A percentile compares a stretch with the other conserved stretches of the same genome.
Conservation (phyloP, 192 early-diverging fungal species). For the Coemansia sp. region DNA sequence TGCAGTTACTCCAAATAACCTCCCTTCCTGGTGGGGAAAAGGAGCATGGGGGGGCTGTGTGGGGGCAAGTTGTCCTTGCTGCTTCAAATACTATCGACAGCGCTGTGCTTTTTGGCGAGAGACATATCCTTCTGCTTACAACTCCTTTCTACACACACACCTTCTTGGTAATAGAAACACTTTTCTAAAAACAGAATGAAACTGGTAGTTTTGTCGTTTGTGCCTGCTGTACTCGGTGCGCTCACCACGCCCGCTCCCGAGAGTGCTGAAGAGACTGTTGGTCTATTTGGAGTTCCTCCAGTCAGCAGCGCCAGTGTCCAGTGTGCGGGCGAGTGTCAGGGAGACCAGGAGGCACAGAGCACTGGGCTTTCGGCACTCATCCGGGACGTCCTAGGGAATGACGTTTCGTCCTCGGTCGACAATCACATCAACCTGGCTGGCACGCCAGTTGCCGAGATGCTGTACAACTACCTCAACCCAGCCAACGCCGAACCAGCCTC, state of each 20-base stretch:
- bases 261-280: not conserved
- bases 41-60: no score
- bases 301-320: conserved; percentile 2
- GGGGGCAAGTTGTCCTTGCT: no score
- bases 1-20: no score
- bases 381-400: conserved; percentile 5
- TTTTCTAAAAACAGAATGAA: conserved; percentile 18
- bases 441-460: conserved; percentile 32
- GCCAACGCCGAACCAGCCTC: not conserved
- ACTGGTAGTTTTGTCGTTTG: conserved; percentile 6
- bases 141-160: no score
- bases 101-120: no score
- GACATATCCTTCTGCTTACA: no score
- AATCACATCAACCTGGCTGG: conserved; percentile 7
- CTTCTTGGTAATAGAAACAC: not conserved
- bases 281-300: not conserved
- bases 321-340: conserved; percentile 34
- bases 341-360: not conserved
- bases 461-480: conserved; percentile 32
- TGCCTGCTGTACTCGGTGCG: conserved; percentile 2
- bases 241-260: not conserved
- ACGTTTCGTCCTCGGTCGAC: not conserved
- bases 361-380: not conserved
- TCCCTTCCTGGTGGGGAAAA: no score
- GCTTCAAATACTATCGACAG: no score